Evolutionary conservation across 202 grass and related monocot species (phyloP), one percentile per base, ranked within the genome.

Genomic region (Panicum hallii): DNA sequence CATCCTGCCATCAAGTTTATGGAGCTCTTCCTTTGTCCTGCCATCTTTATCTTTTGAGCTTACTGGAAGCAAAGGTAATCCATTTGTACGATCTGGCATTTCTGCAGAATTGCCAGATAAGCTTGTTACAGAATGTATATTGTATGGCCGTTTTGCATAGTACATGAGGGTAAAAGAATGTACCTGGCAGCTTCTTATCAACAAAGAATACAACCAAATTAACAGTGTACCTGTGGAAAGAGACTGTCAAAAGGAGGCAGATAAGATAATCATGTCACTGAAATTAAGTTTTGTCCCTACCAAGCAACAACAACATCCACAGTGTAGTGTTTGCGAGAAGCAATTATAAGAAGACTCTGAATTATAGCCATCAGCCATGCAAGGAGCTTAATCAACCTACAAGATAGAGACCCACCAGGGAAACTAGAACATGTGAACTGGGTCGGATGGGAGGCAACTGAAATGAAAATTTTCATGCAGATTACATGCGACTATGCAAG

Each of bases 291-390:
- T 85, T 54, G 46, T 11, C 55, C 83, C 47, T 91, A 99, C 97
- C 93, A 99, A 83, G 97, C 97, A 93, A 97, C 93, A 87, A 99
- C 88, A 63, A 99, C 90, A 70, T 99, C 93, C 50, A 99, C 97
- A 17, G 79, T 91, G 84, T 99, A 99, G 87, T 97, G 97, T 55
- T 99, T 97, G 55, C 91, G 97, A 85, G 97, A 95, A 79, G 93
- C 88, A 80, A 99, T 91, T 86, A 99, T 99, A 53, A 99, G 90
- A 62, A 99, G 72, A 82, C 93, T 94, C 87, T 99, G 97, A 89
- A 97, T 69, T 84, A 99, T 85, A 78, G 92, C 91, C 84, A 99
- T 84, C 56, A 91, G 38, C 97, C 97, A 99, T 53, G 84, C 90
- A 81, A 97, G 74, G 62, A 99, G 75, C 79, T 99, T 99, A 48